phyloP scores from a whole-genome alignment of 129 eudicot species.

The Lactuca sativa region DNA sequence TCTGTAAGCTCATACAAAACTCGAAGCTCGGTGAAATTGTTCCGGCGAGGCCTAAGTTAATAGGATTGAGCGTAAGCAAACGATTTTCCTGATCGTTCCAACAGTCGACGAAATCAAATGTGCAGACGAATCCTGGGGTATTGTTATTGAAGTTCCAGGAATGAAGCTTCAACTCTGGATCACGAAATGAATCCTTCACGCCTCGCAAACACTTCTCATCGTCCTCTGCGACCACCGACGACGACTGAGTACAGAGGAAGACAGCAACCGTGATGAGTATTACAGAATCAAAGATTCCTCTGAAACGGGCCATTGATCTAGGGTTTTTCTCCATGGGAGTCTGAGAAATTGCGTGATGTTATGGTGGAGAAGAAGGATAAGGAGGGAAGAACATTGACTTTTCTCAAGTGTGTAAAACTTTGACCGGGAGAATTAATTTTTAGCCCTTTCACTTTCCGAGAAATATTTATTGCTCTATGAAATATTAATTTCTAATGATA shows the following conservation, averaged over 20 bases:
- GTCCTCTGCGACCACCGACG: slow-evolving; percentile 38
- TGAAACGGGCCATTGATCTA: slow-evolving; percentile 23
- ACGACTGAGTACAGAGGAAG: slow-evolving; percentile 3
- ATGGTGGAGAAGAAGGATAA: slow-evolving; percentile 21
- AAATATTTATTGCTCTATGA: too few relatives aligned
- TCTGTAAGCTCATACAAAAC: slow-evolving; percentile 53
- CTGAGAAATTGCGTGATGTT: slow-evolving; percentile 8
- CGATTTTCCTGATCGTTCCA: slow-evolving; percentile 80
- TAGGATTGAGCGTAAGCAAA: slow-evolving; percentile 36
- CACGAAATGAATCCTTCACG: slow-evolving; percentile 41
- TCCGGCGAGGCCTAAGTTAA: slow-evolving; percentile 42
- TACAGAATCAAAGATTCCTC: not conserved
- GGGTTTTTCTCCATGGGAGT: slow-evolving; percentile 12
- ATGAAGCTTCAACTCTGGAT: slow-evolving; percentile 34
- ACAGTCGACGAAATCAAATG: slow-evolving; percentile 49
- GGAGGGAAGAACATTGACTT: slow-evolving; percentile 30
- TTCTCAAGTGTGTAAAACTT: slow-evolving; percentile 5
- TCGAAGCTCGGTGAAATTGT: slow-evolving; percentile 40
- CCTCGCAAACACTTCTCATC: slow-evolving; percentile 61
- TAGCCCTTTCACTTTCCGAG: not conserved
- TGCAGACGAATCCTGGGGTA: slow-evolving; percentile 54
- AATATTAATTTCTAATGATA: too few relatives aligned
- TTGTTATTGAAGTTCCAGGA: slow-evolving; percentile 54
- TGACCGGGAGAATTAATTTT: slow-evolving; percentile 20
- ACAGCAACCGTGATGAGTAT: slow-evolving; percentile 13